phyloP scores from a whole-genome alignment of 108 stramenopile species.

The Skeletonema marinoi region DNA sequence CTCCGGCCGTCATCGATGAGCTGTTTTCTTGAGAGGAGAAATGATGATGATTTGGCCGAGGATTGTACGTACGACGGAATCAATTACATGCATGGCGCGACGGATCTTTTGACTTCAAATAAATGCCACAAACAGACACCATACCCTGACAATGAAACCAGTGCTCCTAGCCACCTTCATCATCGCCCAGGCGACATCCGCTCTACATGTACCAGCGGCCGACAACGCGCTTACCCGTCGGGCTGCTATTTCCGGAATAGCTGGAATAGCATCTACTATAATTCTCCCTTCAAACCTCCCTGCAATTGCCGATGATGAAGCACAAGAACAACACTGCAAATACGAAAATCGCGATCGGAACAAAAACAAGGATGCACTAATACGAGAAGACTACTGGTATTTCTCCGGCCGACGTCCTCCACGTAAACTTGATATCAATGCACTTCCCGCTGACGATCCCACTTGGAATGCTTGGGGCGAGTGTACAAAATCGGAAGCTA shows the following conservation, averaged over 20 bases:
- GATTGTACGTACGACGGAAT: background rate
- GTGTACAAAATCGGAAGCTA: constrained; percentile 46
- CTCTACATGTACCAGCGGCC: background rate
- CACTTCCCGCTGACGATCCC: constrained; percentile 62
- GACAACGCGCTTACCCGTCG: background rate
- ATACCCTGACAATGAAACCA: background rate
- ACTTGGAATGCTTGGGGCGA: constrained; percentile 75
- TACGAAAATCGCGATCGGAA: constrained; percentile 68
- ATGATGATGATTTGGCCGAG: background rate
- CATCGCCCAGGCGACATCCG: background rate
- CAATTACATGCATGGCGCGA: background rate
- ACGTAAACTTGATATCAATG: constrained; percentile 45
- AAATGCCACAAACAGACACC: background rate
- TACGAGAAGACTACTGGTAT: constrained; percentile 81
- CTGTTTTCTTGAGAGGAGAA: background rate
- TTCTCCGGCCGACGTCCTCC: constrained; percentile 64
- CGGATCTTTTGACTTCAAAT: background rate
- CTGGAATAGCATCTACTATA: background rate
- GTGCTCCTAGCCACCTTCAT: background rate
- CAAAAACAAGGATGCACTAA: constrained; percentile 70
- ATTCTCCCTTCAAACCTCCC: background rate
- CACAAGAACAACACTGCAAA: background rate
- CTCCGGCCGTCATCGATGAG: background rate
- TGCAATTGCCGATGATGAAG: background rate
- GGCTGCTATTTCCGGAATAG: background rate